These are phyloP conservation scores for Fraxinus angustifolia DNA, from an alignment of 305 asterid genomes.

Conservation along the genomic window DNA sequence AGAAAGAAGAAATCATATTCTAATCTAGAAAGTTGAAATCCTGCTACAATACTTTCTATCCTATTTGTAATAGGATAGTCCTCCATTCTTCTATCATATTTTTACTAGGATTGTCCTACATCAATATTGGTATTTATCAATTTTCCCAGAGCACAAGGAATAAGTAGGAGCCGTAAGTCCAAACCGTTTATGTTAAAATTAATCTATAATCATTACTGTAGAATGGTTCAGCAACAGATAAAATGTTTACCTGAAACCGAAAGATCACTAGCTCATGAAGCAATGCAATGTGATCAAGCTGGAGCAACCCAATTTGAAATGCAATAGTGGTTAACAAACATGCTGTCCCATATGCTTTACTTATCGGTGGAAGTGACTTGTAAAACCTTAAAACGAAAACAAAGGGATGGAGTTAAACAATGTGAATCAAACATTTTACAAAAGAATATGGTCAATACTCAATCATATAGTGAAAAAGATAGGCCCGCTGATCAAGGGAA, in stretches of 20 bases:
- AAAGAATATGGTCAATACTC: neutral
- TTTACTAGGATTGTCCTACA: neutral
- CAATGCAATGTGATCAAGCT: constrained; percentile 50
- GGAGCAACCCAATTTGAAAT: constrained; percentile 55
- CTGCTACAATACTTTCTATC: neutral
- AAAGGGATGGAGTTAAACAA: constrained; percentile 11
- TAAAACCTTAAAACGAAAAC: constrained; percentile 54
- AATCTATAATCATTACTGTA: neutral
- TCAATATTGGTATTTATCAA: constrained; percentile 6
- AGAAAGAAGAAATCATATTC: neutral
- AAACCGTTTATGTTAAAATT: neutral
- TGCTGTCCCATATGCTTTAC: constrained; percentile 85
- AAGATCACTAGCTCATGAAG: constrained; percentile 40
- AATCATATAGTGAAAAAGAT: neutral
- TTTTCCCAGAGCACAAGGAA: neutral
- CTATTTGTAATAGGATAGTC: neutral
- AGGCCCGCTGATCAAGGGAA: neutral
- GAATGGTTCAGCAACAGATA: constrained; percentile 11
- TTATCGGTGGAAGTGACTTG: constrained; percentile 87
- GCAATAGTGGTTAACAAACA: constrained; percentile 63
- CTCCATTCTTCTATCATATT: neutral
- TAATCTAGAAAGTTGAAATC: neutral
- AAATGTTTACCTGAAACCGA: constrained; percentile 59
- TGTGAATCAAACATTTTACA: neutral
- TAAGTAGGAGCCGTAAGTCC: neutral